These are phyloP conservation scores for Cicer yamashitae DNA, from an alignment of 306 rosid species.

Conservation along the genomic window DNA sequence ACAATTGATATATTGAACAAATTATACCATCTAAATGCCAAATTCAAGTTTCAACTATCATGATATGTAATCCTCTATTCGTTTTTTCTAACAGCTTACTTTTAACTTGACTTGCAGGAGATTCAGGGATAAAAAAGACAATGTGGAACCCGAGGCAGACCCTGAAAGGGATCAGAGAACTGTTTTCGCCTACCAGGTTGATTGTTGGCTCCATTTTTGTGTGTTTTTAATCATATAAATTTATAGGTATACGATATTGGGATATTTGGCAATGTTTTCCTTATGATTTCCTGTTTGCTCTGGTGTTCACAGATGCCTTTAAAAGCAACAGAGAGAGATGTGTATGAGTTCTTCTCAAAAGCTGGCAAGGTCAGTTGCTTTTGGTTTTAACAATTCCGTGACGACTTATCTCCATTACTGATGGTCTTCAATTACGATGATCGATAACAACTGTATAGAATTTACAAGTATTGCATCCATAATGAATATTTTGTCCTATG, in stretches of 20 bases:
- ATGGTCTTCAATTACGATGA: conserved; percentile 24
- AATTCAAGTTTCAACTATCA: not conserved
- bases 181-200: conserved; percentile 98
- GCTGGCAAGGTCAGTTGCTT: conserved; percentile 89
- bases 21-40: not conserved
- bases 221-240: conserved; percentile 1
- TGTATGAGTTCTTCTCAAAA: conserved; percentile 87
- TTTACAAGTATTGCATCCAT: conserved; percentile 37
- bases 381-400: not conserved
- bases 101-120: conserved; percentile 65
- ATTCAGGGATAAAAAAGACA: conserved; percentile 87
- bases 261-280: conserved; percentile 29
- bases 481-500: conserved; percentile 49
- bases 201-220: not conserved
- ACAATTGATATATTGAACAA: not conserved
- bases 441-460: conserved; percentile 36
- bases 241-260: not conserved
- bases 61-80: not conserved
- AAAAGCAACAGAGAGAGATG: conserved; percentile 96
- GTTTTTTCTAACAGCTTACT: conserved; percentile 21
- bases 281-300: conserved; percentile 36
- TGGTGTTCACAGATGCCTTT: conserved; percentile 85
- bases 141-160: conserved; percentile 93
- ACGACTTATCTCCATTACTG: not conserved
- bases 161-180: conserved; percentile 99